Evolutionary conservation across 2,329 filamentous ascomycete genomes (phyloP).

Genomic region (Stemphylium lycopersici): DNA sequence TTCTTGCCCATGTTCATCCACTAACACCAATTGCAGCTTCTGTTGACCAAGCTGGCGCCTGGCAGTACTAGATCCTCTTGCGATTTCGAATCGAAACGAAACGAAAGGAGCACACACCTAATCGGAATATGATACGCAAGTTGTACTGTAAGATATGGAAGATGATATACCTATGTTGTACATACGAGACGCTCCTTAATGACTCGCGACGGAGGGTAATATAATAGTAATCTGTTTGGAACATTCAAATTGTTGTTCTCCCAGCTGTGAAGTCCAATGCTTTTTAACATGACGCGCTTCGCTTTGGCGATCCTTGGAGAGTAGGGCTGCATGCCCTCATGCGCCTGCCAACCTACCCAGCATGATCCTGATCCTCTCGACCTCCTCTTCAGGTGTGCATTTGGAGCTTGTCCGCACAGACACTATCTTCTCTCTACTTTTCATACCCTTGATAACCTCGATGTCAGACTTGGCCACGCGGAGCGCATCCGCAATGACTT

Average conservation of each 20-base stretch:
- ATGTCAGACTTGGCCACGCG: constrained; percentile 68
- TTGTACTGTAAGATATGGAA: background rate
- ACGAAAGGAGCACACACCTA: background rate
- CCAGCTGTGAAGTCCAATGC: background rate
- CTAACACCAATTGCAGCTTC: constrained; percentile 18
- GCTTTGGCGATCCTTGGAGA: no score
- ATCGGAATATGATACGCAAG: constrained; percentile 11
- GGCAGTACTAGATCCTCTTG: constrained; percentile 41
- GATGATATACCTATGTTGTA: constrained; percentile 12
- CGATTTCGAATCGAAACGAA: background rate
- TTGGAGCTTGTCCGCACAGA: constrained; percentile 18
- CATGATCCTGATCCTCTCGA: constrained; percentile 29
- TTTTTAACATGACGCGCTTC: background rate
- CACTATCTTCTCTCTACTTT: constrained; percentile 67
- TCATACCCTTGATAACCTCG: constrained; percentile 66
- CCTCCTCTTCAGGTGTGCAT: constrained; percentile 30
- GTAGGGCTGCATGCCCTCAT: background rate
- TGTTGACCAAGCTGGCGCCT: constrained; percentile 35
- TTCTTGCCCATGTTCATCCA: constrained; percentile 11
- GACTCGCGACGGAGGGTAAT: constrained; percentile 26
- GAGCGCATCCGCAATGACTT: constrained; percentile 67
- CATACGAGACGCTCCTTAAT: constrained; percentile 17
- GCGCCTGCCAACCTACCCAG: background rate
- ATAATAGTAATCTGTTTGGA: constrained; percentile 17
- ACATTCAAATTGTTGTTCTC: background rate